phyloP scores from a whole-genome alignment of 2,329 filamentous ascomycete genomes.

The Xylariaceae sp. region DNA sequence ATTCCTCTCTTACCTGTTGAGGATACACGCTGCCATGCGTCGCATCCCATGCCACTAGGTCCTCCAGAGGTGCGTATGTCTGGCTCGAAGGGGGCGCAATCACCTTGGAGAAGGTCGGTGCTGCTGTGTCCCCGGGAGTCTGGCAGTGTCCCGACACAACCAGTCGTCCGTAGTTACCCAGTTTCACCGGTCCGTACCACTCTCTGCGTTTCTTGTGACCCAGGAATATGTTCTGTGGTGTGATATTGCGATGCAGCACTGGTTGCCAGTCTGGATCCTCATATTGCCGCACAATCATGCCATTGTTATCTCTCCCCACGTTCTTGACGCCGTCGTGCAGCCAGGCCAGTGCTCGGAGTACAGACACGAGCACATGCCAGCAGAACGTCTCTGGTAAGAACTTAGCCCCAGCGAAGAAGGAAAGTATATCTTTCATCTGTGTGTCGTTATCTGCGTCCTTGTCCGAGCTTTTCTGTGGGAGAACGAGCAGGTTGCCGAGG shows the following conservation, averaged over 20 bases:
- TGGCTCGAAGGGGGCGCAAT: constrained; percentile 23
- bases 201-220: constrained; percentile 44
- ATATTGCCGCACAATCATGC: constrained; percentile 7
- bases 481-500: constrained; percentile 39
- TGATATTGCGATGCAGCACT: constrained; percentile 47
- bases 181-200: constrained; percentile 51
- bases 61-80: constrained; percentile 10
- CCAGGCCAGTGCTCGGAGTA: constrained; percentile 48
- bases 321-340: constrained; percentile 46
- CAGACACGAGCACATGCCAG: constrained; percentile 51
- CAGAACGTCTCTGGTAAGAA: constrained; percentile 51
- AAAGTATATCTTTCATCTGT: constrained; percentile 12
- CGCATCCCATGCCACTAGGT: constrained; percentile 18
- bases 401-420: not conserved
- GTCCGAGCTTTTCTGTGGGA: constrained; percentile 1
- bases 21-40: constrained; percentile 21
- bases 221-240: constrained; percentile 47
- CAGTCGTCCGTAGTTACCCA: constrained; percentile 45
- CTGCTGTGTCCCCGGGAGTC: constrained; percentile 6
- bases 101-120: constrained; percentile 15
- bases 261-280: constrained; percentile 46
- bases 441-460: constrained; percentile 17
- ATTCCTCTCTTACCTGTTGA: constrained; percentile 26
- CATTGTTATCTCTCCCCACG: constrained; percentile 14
- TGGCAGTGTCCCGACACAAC: constrained; percentile 37